A percentile compares a stretch with the other conserved stretches of the same genome.
Conservation (phyloP, 495 filamentous ascomycete species). For the Lophium mytilinum region DNA sequence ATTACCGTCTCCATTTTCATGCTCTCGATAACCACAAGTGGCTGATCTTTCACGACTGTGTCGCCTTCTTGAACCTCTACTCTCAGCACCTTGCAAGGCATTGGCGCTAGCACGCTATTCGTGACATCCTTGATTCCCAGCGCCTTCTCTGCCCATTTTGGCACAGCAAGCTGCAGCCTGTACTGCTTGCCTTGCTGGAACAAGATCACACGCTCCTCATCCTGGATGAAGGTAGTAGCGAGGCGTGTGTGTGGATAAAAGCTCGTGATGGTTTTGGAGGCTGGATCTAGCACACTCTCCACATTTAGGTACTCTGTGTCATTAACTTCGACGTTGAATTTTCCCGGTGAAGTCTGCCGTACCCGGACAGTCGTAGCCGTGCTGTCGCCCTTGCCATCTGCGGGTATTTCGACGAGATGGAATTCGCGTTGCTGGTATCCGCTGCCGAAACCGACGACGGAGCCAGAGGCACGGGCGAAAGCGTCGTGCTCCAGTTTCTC, state of each 20-base stretch:
- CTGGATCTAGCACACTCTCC: slow-evolving; percentile 35
- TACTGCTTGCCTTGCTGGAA: slow-evolving; percentile 81
- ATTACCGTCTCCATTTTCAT: slow-evolving; percentile 99
- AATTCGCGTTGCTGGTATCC: slow-evolving; percentile 50
- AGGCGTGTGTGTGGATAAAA: slow-evolving; percentile 58
- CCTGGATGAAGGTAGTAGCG: slow-evolving; percentile 68
- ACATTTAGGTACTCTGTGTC: slow-evolving; percentile 41
- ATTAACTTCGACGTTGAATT: slow-evolving; percentile 60
- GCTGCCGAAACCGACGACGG: slow-evolving; percentile 43
- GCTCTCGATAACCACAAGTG: slow-evolving; percentile 92
- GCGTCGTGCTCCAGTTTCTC: slow-evolving; percentile 4
- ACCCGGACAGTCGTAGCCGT: slow-evolving; percentile 46
- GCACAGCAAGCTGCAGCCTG: slow-evolving; percentile 56
- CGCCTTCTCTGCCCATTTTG: slow-evolving; percentile 79
- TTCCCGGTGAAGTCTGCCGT: slow-evolving; percentile 50
- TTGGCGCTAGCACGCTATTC: slow-evolving; percentile 81
- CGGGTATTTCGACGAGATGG: slow-evolving; percentile 44
- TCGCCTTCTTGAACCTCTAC: slow-evolving; percentile 78
- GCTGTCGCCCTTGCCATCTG: slow-evolving; percentile 34
- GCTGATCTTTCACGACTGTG: slow-evolving; percentile 72
- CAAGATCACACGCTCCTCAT: slow-evolving; percentile 60
- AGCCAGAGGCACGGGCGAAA: slow-evolving; percentile 19
- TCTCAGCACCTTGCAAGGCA: slow-evolving; percentile 89
- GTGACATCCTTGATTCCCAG: slow-evolving; percentile 70
- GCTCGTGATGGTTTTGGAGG: slow-evolving; percentile 39